Base-by-base conservation (phyloP, 805 yeast genomes). In the Nakazawaea ambrosiae region DNA sequence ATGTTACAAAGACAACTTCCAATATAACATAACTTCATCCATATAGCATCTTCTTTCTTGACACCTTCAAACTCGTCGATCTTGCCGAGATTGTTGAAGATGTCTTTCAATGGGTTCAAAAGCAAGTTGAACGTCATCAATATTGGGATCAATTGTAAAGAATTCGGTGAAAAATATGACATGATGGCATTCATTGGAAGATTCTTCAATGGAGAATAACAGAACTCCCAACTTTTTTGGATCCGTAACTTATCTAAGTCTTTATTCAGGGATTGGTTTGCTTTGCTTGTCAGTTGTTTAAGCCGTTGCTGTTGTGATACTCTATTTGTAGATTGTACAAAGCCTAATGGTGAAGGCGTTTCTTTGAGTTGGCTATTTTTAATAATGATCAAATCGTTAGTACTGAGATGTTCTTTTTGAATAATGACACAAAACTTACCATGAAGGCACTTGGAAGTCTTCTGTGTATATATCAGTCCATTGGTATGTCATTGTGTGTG, bases 161-260 rank as follows among this genome's bases (percentile, higher is more conserved):
- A 75, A 50, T 82, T 81, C 23, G 97, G 97, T 0, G 96, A 78
- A 86, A 90, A 85, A 57, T 86, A 92, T 43, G 87, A 78, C 95
- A 90, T 86, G 33, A 86, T 63, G 34, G 84, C 57, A 51, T 86
- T 92, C 94, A 87, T 83, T 6, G 97, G 95, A n/a, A 92, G 70
- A 20, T 45, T 53, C 54, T 88, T 90, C 2, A 87, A 84, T 0
- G 97, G 96, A 1, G 78, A 76, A 12, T 73, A 58, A 2, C 96
- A 95, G 27, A 84, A 53, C 41, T 84, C 92, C 95, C 96, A 87
- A 0, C 94, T 89, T 50, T 82, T 83, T 50, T 79, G 73, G 17
- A 63, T 54, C 48, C 66, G 72, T 40, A 72, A 55, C 10, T 22
- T 7, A 10, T 22, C 24, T 10, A 22, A 22, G n/a, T n/a, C n/a